Percentiles rank a stretch among this genome's conserved stretches.
These are phyloP conservation scores for Blastobotrys apis DNA, from an alignment of 1,139 yeast genomes.

Conservation along the genomic window DNA sequence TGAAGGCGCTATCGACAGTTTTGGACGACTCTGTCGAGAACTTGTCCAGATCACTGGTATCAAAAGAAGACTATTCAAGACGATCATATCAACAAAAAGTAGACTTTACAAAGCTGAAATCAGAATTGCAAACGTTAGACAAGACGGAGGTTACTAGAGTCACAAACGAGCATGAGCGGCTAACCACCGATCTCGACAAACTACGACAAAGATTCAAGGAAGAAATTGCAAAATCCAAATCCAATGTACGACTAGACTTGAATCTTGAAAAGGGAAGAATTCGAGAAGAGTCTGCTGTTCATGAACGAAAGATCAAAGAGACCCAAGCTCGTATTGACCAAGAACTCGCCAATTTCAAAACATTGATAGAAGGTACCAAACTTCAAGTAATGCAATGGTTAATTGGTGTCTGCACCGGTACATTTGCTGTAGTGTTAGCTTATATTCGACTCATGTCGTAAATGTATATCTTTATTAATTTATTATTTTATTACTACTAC, in stretches of 20 bases:
- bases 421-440: conserved; percentile 87
- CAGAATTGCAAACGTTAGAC: conserved; percentile 85
- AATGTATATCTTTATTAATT: conserved; percentile 5
- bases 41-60: conserved; percentile 70
- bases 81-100: conserved; percentile 94
- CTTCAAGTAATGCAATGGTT: conserved; percentile 98
- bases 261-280: conserved; percentile 93
- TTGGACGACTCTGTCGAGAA: conserved; percentile 77
- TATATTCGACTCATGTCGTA: conserved; percentile 78
- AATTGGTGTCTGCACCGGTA: conserved; percentile 97
- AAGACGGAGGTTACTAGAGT: conserved; percentile 77
- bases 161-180: conserved; percentile 81
- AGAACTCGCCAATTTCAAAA: conserved; percentile 89
- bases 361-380: conserved; percentile 90
- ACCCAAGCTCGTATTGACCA: conserved; percentile 93
- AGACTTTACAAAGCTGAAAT: conserved; percentile 89
- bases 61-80: conserved; percentile 75
- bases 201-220: conserved; percentile 80
- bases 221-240: conserved; percentile 86
- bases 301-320: conserved; percentile 89
- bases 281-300: conserved; percentile 87
- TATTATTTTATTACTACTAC: not conserved
- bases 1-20: conserved; percentile 68
- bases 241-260: conserved; percentile 84
- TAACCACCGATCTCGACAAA: conserved; percentile 81